Percentiles rank a stretch among this genome's conserved stretches.
These are phyloP conservation scores for Pythium brassicae DNA, from an alignment of 352 stramenopile species.

Conservation along the genomic window DNA sequence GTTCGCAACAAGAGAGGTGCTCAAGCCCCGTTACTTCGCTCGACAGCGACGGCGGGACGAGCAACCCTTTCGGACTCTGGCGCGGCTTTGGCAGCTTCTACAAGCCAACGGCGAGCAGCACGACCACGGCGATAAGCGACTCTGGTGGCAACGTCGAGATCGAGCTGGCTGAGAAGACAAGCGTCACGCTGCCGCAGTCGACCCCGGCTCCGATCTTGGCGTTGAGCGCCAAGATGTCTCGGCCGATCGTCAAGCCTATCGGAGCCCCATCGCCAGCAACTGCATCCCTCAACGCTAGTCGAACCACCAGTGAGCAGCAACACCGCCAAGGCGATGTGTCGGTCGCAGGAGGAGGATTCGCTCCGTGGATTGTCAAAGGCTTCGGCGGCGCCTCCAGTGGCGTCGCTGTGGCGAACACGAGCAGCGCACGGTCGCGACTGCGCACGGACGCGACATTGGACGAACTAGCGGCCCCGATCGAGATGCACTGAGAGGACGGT, in stretches of 20 bases:
- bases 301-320: background rate
- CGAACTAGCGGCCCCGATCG: conserved; percentile 13
- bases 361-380: conserved; percentile 13
- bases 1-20: background rate
- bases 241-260: conserved; percentile 14
- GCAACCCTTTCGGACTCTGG: conserved; percentile 12
- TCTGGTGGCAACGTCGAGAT: conserved; percentile 1
- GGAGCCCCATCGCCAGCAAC: background rate
- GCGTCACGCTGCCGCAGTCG: background rate
- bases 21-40: background rate
- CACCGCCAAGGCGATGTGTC: background rate
- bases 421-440: background rate
- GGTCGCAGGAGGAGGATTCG: background rate
- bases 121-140: background rate
- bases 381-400: background rate
- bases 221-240: conserved; percentile 10
- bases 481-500: conserved; percentile 1
- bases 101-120: conserved; percentile 2
- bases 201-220: background rate
- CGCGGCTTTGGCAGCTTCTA: conserved; percentile 12
- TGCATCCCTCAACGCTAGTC: background rate
- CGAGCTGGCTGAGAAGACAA: conserved; percentile 8
- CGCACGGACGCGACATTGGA: conserved; percentile 8
- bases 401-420: background rate
- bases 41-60: background rate